phyloP scores from a whole-genome alignment of 1,284 basidiomycete genomes.

The Leccinum subfulvum region DNA sequence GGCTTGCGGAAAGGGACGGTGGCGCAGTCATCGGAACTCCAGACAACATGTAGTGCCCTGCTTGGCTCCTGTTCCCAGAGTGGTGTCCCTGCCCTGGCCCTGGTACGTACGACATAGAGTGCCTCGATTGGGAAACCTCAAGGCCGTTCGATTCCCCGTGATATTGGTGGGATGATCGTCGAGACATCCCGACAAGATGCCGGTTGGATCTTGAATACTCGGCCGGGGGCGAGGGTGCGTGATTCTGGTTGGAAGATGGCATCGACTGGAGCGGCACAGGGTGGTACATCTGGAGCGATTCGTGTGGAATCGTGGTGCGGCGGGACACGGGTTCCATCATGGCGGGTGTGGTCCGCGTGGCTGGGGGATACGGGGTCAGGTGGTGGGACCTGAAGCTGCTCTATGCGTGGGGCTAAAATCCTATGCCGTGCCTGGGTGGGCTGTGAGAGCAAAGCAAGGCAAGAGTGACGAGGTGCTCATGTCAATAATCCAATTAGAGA shows the following conservation, averaged over 20 bases:
- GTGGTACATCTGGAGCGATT: constrained; percentile 67
- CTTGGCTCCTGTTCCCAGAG: constrained; percentile 26
- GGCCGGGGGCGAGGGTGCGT: constrained; percentile 22
- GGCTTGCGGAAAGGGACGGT: constrained; percentile 45
- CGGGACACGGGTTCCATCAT: constrained; percentile 40
- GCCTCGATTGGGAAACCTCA: constrained; percentile 32
- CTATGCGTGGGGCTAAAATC: neutral
- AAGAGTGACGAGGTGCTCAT: constrained; percentile 42
- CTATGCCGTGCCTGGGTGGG: constrained; percentile 61
- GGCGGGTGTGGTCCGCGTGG: constrained; percentile 43
- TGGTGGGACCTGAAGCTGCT: constrained; percentile 69
- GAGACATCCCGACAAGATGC: constrained; percentile 33
- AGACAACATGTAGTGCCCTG: constrained; percentile 38
- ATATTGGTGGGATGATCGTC: constrained; percentile 32
- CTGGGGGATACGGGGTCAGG: constrained; percentile 59
- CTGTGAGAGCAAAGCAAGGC: constrained; percentile 10
- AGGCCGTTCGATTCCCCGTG: constrained; percentile 23
- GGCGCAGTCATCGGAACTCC: constrained; percentile 55
- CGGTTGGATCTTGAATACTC: constrained; percentile 31
- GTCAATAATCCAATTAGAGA: constrained; percentile 91
- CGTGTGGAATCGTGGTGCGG: constrained; percentile 48
- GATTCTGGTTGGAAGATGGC: constrained; percentile 27
- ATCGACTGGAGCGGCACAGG: constrained; percentile 68
- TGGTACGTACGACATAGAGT: constrained; percentile 27
- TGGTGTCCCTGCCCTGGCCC: constrained; percentile 36